Base-by-base conservation (phyloP, 495 filamentous ascomycete species). In the Tuber brumale region DNA sequence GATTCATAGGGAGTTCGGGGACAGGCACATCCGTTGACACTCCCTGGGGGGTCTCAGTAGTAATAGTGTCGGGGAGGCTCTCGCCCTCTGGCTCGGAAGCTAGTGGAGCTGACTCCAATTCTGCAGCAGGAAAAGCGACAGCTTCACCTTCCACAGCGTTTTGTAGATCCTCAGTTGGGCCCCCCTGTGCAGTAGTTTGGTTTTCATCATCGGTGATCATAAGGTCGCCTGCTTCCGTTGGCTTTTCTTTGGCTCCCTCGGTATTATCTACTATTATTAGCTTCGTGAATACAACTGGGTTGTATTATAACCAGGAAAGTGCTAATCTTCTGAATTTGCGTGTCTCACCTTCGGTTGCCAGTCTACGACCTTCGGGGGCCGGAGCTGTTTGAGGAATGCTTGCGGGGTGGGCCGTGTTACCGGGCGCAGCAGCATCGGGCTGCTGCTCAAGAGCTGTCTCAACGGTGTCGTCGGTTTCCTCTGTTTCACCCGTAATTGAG, bases 41-140 rank as follows among this genome's bases (percentile, higher is more conserved):
- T 31, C 16, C 27, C 27, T 35, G 57, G 27, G 57, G 57, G 31
- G 57, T 66, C 57, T 76, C 71, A 16, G 72, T 19, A 31, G 42
- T 3, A 69, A 35, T 42, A 4, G 41, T 69, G 35, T 39, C 37
- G 27, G 37, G n/a, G 21, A 69, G 31, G 46, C 31, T 16, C 46
- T 73, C 70, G 44, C 70, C 74, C n/a, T 74, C 74, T 16, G 70
- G 43, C 21, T 66, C 12, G 57, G 6, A 16, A 66, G 31, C 57
- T 35, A 19, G 27, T 14, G 57, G 57, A 16, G 16, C 57, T 66
- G 14, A 6, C 12, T 9, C 57, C 5, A 19, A 27, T 66, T 7
- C 27, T 35, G 12, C 57, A 6, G 57, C 3, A 18, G 57, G 57
- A 66, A 66, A 27, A 31, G 27, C 2, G 14, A 35, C 31, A 35